Percentiles rank a stretch among this genome's conserved stretches.
Evolutionary conservation across 2,329 filamentous ascomycete genomes (phyloP).

Genomic region (Exophiala alcalophila): DNA sequence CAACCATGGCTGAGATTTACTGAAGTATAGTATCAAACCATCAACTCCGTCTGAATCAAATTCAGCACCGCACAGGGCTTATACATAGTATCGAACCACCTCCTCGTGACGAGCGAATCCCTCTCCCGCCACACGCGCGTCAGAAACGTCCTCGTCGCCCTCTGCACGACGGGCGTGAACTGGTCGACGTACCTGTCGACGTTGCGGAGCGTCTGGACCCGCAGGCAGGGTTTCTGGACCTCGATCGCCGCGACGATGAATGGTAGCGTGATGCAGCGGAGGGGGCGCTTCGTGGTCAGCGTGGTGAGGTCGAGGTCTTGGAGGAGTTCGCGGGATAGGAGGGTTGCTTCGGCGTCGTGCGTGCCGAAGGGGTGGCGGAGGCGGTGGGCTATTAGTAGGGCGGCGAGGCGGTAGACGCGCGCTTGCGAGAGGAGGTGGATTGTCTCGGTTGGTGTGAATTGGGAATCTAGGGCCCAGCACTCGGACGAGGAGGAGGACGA

Average conservation of each 20-base stretch:
- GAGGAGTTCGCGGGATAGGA: conserved; percentile 15
- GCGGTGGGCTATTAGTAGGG: conserved; percentile 12
- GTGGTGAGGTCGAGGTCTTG: conserved; percentile 14
- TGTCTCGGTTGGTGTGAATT: conserved; percentile 9
- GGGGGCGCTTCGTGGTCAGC: conserved; percentile 3
- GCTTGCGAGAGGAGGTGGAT: conserved; percentile 17
- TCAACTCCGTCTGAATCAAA: too few relatives aligned
- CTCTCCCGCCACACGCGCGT: conserved; percentile 14
- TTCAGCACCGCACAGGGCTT: conserved; percentile 14
- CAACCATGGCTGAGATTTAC: too few relatives aligned
- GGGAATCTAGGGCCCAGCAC: conserved; percentile 10
- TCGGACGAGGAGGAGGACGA: too few relatives aligned
- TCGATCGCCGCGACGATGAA: conserved; percentile 15
- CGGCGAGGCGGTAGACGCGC: conserved; percentile 16
- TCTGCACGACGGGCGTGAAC: conserved; percentile 15
- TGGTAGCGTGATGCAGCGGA: conserved; percentile 14
- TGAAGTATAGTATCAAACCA: too few relatives aligned
- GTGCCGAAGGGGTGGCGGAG: conserved; percentile 11
- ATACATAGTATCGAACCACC: conserved; percentile 17
- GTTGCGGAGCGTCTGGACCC: conserved; percentile 8
- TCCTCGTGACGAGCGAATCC: conserved; percentile 3
- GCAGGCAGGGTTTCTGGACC: conserved; percentile 8
- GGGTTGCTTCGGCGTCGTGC: conserved; percentile 11
- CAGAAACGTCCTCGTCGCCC: conserved; percentile 13
- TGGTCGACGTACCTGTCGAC: conserved; percentile 17